A percentile compares a stretch with the other conserved stretches of the same genome.
Evolutionary conservation across 2,329 filamentous ascomycete genomes (phyloP).

Genomic region (Chrysosporium queenslandicum): DNA sequence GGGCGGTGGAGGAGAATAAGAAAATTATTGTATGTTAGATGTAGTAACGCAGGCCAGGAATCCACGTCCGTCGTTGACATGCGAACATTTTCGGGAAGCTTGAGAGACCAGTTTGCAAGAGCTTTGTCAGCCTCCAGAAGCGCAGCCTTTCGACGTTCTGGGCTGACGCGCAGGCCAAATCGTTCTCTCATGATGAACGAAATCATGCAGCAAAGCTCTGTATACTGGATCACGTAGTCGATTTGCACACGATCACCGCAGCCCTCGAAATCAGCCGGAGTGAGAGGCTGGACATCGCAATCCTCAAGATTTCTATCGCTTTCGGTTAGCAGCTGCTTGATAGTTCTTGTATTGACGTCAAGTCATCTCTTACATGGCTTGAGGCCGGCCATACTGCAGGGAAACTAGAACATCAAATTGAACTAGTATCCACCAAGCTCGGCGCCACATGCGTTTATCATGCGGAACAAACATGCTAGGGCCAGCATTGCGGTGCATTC

Average conservation of each 20-base stretch:
- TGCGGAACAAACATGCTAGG: conserved; percentile 33
- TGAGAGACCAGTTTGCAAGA: conserved; percentile 35
- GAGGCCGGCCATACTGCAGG: conserved; percentile 43
- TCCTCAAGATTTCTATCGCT: conserved; percentile 39
- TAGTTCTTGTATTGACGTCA: not conserved
- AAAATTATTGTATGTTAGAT: conserved; percentile 39
- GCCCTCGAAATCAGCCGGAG: conserved; percentile 39
- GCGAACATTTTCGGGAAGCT: conserved; percentile 33
- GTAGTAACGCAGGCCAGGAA: conserved; percentile 37
- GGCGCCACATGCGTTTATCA: conserved; percentile 37
- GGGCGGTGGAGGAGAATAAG: conserved; percentile 38
- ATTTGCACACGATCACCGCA: conserved; percentile 37
- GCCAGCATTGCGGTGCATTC: conserved; percentile 43
- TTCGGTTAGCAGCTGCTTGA: not conserved
- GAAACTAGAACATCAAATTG: conserved; percentile 39
- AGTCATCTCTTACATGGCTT: conserved; percentile 36
- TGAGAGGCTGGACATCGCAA: conserved; percentile 41
- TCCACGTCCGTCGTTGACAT: conserved; percentile 35
- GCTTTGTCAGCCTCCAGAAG: conserved; percentile 35
- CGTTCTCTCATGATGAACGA: conserved; percentile 37
- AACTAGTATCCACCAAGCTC: conserved; percentile 37
- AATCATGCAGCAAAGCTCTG: conserved; percentile 43
- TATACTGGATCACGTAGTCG: conserved; percentile 41
- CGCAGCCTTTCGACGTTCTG: conserved; percentile 33
- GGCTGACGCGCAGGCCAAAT: conserved; percentile 34